Conservation (phyloP, 208 protist genomes). For the Spongospora subterranea region DNA sequence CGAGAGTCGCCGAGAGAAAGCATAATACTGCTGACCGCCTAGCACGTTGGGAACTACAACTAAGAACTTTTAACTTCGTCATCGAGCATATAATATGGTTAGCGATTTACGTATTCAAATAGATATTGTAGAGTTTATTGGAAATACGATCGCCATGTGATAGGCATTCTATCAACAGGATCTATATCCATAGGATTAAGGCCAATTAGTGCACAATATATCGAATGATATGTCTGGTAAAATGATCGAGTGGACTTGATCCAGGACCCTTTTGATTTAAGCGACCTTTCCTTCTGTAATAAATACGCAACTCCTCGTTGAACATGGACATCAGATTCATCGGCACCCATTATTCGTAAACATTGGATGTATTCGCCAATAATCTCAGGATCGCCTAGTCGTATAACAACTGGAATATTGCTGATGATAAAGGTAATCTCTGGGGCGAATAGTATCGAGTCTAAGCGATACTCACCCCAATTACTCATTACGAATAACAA, state of each 20-base stretch:
- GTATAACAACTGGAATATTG: not conserved
- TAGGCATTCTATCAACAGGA: too few species aligned
- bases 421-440: slow-evolving; percentile 26
- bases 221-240: slow-evolving; percentile 24
- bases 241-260: slow-evolving; percentile 22
- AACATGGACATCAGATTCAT: not conserved
- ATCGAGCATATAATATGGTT: not conserved
- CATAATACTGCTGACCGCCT: not conserved
- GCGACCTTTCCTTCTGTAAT: slow-evolving; percentile 43
- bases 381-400: slow-evolving; percentile 37
- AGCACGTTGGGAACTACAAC: not conserved
- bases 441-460: not conserved
- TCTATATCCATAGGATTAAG: too few species aligned
- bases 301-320: not conserved
- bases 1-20: not conserved
- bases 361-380: slow-evolving; percentile 11
- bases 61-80: not conserved
- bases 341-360: slow-evolving; percentile 11
- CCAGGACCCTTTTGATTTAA: slow-evolving; percentile 31
- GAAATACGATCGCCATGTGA: too few species aligned
- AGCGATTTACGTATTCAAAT: too few species aligned
- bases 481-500: slow-evolving; percentile 37
- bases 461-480: not conserved
- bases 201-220: slow-evolving; percentile 41
- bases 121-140: too few species aligned